These are phyloP conservation scores for Trametes elegans DNA, from an alignment of 768 basidiomycete species.

Conservation along the genomic window DNA sequence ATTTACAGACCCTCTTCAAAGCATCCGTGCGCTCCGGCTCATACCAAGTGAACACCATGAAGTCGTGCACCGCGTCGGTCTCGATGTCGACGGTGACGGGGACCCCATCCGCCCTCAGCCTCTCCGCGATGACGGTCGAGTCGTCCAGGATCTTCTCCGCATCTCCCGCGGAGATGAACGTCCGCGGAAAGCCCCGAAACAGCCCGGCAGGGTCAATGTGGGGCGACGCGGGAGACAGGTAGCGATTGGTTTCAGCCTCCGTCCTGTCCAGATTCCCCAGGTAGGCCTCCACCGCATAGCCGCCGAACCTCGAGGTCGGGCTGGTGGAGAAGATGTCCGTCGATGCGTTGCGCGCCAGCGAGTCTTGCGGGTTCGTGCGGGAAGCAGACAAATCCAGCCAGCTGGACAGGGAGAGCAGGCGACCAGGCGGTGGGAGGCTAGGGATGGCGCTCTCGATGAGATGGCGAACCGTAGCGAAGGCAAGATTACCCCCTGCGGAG, in stretches of 20 bases:
- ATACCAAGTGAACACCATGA: conserved; percentile 20
- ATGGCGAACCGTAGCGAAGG: conserved; percentile 40
- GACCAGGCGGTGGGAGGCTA: conserved; percentile 26
- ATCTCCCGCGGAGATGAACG: conserved; percentile 32
- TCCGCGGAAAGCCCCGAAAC: conserved; percentile 33
- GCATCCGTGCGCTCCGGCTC: conserved; percentile 29
- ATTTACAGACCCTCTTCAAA: conserved; percentile 3
- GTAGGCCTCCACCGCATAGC: conserved; percentile 5
- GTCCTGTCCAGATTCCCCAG: conserved; percentile 7
- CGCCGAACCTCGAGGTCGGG: not conserved
- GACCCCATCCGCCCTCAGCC: conserved; percentile 9
- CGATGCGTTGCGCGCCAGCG: not conserved
- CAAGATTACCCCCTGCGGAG: conserved; percentile 55
- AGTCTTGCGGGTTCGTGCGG: conserved; percentile 3
- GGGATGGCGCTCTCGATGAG: conserved; percentile 23
- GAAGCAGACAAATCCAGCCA: conserved; percentile 22
- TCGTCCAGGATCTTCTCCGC: conserved; percentile 26
- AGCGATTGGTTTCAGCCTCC: conserved; percentile 11
- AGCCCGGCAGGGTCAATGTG: conserved; percentile 4
- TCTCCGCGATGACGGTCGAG: conserved; percentile 3
- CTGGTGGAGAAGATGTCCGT: conserved; percentile 2
- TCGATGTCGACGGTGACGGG: conserved; percentile 23
- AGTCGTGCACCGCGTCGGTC: conserved; percentile 32
- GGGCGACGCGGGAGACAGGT: conserved; percentile 19
- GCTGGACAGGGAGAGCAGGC: conserved; percentile 37